Evolutionary conservation across 441 rosid species (phyloP).

Genomic region (Lepidium campestre): DNA sequence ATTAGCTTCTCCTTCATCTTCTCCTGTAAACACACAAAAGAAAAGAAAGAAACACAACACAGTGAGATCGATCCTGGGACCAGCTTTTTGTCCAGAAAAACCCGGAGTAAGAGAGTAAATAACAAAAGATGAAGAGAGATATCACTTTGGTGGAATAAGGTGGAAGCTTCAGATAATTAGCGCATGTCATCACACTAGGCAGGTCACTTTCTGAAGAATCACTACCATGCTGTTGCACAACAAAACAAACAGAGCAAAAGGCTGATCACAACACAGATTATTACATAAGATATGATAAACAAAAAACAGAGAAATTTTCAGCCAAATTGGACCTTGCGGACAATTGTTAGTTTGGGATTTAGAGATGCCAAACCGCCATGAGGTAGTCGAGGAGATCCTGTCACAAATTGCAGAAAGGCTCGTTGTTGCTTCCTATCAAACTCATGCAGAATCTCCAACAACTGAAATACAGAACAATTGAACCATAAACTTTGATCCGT

Average conservation of each 20-base stretch:
- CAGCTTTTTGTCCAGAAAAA: background rate
- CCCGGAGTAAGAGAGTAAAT: background rate
- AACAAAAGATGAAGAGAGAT: constrained; percentile 1
- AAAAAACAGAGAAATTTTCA: background rate
- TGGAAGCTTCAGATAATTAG: constrained; percentile 93
- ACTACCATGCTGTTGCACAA: constrained; percentile 60
- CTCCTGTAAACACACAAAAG: constrained; percentile 51
- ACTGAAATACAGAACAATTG: constrained; percentile 36
- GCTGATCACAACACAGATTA: background rate
- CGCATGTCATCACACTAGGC: constrained; percentile 99
- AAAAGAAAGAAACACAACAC: background rate
- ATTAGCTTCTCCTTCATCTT: constrained; percentile 88
- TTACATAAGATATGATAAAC: background rate
- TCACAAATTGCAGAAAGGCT: constrained; percentile 90
- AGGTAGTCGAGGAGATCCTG: constrained; percentile 96
- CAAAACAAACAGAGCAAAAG: background rate
- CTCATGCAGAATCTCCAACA: constrained; percentile 74
- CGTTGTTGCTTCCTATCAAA: constrained; percentile 56
- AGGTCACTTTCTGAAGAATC: constrained; percentile 66
- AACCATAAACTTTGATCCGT: background rate
- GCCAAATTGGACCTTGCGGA: constrained; percentile 60
- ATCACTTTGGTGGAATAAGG: constrained; percentile 87
- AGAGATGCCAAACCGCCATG: constrained; percentile 93
- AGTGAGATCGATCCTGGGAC: constrained; percentile 14
- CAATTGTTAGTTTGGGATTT: constrained; percentile 89